Conservation (phyloP, 805 yeast genomes). For the Metahyphopichia silvanorum region DNA sequence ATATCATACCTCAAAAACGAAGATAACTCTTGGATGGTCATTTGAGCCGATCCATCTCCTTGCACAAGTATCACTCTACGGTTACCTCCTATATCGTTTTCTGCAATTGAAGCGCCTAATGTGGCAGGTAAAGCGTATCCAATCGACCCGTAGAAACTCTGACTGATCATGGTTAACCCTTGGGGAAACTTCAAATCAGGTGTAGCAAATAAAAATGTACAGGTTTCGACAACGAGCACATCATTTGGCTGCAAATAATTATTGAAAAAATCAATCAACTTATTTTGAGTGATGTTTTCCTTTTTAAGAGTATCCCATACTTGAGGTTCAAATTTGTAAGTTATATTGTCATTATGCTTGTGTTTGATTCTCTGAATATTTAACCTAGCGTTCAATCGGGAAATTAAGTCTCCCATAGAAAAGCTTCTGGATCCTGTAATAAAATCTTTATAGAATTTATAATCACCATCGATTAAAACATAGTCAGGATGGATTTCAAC, state of each 20-base stretch:
- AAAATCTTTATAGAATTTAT: conserved; percentile 14
- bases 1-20: conserved; percentile 57
- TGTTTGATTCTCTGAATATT: conserved; percentile 11
- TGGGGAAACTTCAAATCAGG: conserved; percentile 64
- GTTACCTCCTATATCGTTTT: conserved; percentile 46
- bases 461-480: conserved; percentile 31
- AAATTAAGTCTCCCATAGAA: conserved; percentile 30
- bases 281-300: conserved; percentile 23
- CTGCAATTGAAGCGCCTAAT: conserved; percentile 76
- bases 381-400: conserved; percentile 19
- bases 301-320: conserved; percentile 5
- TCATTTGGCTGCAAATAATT: conserved; percentile 55
- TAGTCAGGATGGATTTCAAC: conserved; percentile 43
- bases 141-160: conserved; percentile 78
- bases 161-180: conserved; percentile 53
- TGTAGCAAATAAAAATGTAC: conserved; percentile 76
- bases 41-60: conserved; percentile 95
- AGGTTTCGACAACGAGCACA: conserved; percentile 75
- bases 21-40: conserved; percentile 85
- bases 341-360: conserved; percentile 12
- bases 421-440: conserved; percentile 23
- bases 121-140: conserved; percentile 88
- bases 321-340: conserved; percentile 10
- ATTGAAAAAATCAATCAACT: conserved; percentile 33
- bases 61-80: conserved; percentile 69